Conservation (phyloP, 2,329 filamentous ascomycete genomes). For the Colletotrichum euphorbiae region DNA sequence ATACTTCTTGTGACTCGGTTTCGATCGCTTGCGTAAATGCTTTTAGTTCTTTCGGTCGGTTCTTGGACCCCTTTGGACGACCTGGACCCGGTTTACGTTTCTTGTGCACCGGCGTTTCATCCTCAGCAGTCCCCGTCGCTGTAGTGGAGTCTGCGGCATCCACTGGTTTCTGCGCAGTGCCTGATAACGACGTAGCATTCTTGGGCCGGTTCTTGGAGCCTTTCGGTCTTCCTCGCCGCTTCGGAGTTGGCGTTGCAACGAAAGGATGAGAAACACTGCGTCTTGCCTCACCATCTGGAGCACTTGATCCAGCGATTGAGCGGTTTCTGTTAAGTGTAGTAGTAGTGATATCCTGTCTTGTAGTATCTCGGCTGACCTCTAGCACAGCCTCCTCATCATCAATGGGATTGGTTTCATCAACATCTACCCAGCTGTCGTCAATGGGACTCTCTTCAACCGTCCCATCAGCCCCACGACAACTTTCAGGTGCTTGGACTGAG, state of each 20-base stretch:
- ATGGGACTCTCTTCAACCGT: slow-evolving; percentile 21
- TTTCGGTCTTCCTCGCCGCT: slow-evolving; percentile 43
- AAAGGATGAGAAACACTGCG: background rate
- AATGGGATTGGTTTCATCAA: slow-evolving; percentile 53
- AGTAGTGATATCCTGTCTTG: background rate
- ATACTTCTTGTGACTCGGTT: background rate
- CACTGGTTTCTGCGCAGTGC: background rate
- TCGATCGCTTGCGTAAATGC: background rate
- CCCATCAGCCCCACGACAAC: background rate
- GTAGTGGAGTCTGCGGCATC: background rate
- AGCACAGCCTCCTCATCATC: slow-evolving; percentile 37
- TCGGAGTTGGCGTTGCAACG: slow-evolving; percentile 36
- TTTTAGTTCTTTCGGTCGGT: slow-evolving; percentile 54
- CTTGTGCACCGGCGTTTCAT: slow-evolving; percentile 46
- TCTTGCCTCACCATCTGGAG: background rate
- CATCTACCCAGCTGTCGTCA: slow-evolving; percentile 60
- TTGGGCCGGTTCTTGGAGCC: slow-evolving; percentile 39
- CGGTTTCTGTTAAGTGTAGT: background rate
- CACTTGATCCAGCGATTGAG: background rate
- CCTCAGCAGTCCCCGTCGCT: background rate
- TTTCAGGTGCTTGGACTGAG: background rate
- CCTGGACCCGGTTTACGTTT: slow-evolving; percentile 51
- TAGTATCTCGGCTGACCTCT: background rate
- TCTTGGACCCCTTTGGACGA: slow-evolving; percentile 65
- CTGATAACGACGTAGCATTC: background rate